Percentiles rank a stretch among this genome's conserved stretches.
Evolutionary conservation across 2,329 filamentous ascomycete species (phyloP).

Genomic region (Sporothrix euskadiensis): DNA sequence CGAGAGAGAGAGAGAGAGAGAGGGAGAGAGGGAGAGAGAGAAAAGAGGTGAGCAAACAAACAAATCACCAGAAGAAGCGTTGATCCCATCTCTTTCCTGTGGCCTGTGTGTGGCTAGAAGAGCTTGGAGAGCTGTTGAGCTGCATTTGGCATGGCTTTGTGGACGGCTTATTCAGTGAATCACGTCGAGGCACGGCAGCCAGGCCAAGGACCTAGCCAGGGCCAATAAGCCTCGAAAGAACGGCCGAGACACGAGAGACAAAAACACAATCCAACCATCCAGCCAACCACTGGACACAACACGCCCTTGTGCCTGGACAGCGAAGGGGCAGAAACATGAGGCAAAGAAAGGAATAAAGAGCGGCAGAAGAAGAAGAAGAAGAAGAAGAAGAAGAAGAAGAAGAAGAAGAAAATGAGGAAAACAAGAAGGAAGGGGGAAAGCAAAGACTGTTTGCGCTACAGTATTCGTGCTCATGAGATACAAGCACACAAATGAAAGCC

Average conservation of each 20-base stretch:
- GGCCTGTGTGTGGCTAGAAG: background rate
- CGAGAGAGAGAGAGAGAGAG: background rate
- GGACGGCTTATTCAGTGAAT: slow-evolving; percentile 10
- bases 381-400: background rate
- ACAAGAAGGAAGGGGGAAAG: background rate
- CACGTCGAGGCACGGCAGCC: background rate
- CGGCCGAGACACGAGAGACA: background rate
- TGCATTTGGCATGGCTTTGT: slow-evolving; percentile 2
- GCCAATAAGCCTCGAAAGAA: background rate
- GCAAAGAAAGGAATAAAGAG: background rate
- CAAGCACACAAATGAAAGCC: background rate
- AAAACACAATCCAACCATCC: background rate
- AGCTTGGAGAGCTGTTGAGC: slow-evolving; percentile 5
- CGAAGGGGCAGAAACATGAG: background rate
- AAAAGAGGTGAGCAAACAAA: background rate
- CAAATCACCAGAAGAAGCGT: background rate
- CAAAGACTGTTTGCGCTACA: background rate
- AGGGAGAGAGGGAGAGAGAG: background rate
- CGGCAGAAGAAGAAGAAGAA: background rate
- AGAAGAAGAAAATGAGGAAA: background rate
- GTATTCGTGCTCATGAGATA: slow-evolving; percentile 4
- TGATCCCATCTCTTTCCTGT: background rate
- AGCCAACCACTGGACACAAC: background rate
- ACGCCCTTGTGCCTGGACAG: slow-evolving; percentile 1
- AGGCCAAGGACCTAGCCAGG: background rate